Conservation (phyloP, 2,329 filamentous ascomycete genomes). For the Cordyceps tenuipes region DNA sequence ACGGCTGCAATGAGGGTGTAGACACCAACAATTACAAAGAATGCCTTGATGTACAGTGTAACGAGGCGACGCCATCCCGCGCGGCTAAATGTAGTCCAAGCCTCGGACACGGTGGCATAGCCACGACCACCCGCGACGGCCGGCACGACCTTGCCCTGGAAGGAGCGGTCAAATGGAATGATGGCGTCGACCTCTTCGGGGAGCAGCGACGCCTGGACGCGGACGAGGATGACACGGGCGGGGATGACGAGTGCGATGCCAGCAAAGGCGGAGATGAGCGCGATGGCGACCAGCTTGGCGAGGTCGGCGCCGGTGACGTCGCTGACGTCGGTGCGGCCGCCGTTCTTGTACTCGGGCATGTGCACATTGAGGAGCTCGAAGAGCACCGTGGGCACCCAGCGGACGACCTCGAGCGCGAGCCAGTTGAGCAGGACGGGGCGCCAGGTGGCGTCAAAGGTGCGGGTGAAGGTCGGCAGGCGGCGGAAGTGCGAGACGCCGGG, state of each 20-base stretch:
- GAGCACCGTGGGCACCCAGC: slow-evolving; percentile 35
- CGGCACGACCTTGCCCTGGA: slow-evolving; percentile 68
- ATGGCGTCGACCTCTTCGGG: slow-evolving; percentile 74
- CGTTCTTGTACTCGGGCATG: slow-evolving; percentile 28
- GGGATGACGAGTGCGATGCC: slow-evolving; percentile 64
- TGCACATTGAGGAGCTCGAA: slow-evolving; percentile 38
- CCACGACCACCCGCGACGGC: slow-evolving; percentile 65
- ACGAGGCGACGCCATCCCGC: slow-evolving; percentile 64
- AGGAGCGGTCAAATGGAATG: slow-evolving; percentile 83
- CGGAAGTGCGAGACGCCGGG: slow-evolving; percentile 51
- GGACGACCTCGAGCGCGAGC: slow-evolving; percentile 43
- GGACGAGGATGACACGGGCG: slow-evolving; percentile 65
- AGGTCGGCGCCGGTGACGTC: slow-evolving; percentile 29
- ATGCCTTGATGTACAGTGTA: slow-evolving; percentile 67
- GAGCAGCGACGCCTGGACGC: slow-evolving; percentile 81
- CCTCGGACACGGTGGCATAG: slow-evolving; percentile 60
- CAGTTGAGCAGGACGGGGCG: slow-evolving; percentile 58
- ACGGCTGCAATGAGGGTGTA: slow-evolving; percentile 35
- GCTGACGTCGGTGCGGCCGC: slow-evolving; percentile 23
- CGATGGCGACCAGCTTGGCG: slow-evolving; percentile 39
- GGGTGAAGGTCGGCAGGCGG: slow-evolving; percentile 58
- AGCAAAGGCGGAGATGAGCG: slow-evolving; percentile 38
- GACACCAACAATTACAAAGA: slow-evolving; percentile 43
- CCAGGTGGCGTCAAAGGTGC: slow-evolving; percentile 59
- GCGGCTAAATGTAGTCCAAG: slow-evolving; percentile 70